Evolutionary conservation across 2,329 filamentous ascomycete species (phyloP).

Genomic region (Botrytis deweyae): DNA sequence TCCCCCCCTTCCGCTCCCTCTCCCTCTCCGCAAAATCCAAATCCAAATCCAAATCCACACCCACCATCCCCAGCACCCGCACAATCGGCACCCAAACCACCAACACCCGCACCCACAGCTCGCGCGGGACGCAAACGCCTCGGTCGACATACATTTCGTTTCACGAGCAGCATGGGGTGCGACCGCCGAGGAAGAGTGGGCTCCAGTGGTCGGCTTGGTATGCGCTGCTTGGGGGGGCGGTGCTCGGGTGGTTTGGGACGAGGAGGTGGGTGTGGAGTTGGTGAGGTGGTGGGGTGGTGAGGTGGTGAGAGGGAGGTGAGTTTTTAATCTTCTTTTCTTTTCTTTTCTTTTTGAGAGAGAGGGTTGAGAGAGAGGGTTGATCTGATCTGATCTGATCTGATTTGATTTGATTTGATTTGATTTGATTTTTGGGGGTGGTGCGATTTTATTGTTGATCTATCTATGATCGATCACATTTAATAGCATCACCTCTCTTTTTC

Average conservation of each 20-base stretch:
- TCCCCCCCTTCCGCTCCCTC: fast-evolving
- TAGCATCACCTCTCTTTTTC: no score
- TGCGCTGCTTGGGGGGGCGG: not conserved
- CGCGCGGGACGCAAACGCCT: not conserved
- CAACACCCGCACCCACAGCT: not conserved
- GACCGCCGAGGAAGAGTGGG: not conserved
- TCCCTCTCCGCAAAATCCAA: not conserved
- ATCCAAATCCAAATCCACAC: not conserved
- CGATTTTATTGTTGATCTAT: no score
- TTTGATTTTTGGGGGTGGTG: not conserved
- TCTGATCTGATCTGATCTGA: not conserved
- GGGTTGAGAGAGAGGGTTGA: no score
- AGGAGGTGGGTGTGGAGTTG: not conserved
- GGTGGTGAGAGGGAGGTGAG: not conserved
- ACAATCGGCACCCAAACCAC: not conserved
- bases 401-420: not conserved
- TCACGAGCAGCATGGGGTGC: not conserved
- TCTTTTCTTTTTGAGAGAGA: no score
- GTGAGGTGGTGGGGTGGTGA: not conserved
- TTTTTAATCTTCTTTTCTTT: not conserved
- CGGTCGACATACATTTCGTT: not conserved
- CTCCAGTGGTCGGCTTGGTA: not conserved
- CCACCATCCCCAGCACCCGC: no score
- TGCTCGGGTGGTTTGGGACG: not conserved
- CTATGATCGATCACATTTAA: no score